These are phyloP conservation scores for Aspergillus neotritici DNA, from an alignment of 2,329 filamentous ascomycete genomes.

Conservation along the genomic window DNA sequence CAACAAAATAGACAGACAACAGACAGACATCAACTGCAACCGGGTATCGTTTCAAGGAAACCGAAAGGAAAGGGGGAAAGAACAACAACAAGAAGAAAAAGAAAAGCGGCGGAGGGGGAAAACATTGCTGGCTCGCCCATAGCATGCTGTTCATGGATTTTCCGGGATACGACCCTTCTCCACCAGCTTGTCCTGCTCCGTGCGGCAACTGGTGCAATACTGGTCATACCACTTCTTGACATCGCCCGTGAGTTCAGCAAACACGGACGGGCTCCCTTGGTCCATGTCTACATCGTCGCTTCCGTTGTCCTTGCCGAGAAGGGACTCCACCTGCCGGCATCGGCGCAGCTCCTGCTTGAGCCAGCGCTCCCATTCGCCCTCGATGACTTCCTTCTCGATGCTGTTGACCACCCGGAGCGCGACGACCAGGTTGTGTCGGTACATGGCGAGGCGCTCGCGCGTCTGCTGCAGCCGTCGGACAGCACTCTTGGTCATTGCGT, in stretches of 20 bases:
- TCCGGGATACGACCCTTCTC: slow-evolving; percentile 17
- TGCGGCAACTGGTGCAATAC: slow-evolving; percentile 58
- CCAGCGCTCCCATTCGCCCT: slow-evolving; percentile 92
- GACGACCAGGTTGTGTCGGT: slow-evolving; percentile 85
- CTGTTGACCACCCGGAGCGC: slow-evolving; percentile 85
- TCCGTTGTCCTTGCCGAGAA: slow-evolving; percentile 33
- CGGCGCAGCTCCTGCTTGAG: slow-evolving; percentile 69
- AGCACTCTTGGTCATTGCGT: slow-evolving; percentile 28
- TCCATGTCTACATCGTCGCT: slow-evolving; percentile 19
- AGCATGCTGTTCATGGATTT: slow-evolving; percentile 11
- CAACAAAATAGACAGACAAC: slow-evolving; percentile 1
- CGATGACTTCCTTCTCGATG: slow-evolving; percentile 78
- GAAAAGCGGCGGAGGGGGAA: too few species aligned
- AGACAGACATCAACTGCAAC: slow-evolving; percentile 16
- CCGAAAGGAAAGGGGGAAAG: slow-evolving; percentile 5
- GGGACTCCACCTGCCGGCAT: slow-evolving; percentile 59
- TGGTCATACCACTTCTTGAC: slow-evolving; percentile 53
- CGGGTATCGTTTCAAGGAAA: slow-evolving; percentile 27
- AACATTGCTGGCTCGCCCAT: slow-evolving; percentile 1
- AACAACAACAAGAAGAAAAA: neutral
- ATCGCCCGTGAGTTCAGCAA: slow-evolving; percentile 37
- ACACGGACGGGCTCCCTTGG: slow-evolving; percentile 24
- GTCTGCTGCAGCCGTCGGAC: slow-evolving; percentile 65
- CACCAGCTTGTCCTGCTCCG: slow-evolving; percentile 35
- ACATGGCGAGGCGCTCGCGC: slow-evolving; percentile 74